These are phyloP conservation scores for Thelonectria blattea DNA, from an alignment of 2,329 filamentous ascomycete genomes.

Conservation along the genomic window DNA sequence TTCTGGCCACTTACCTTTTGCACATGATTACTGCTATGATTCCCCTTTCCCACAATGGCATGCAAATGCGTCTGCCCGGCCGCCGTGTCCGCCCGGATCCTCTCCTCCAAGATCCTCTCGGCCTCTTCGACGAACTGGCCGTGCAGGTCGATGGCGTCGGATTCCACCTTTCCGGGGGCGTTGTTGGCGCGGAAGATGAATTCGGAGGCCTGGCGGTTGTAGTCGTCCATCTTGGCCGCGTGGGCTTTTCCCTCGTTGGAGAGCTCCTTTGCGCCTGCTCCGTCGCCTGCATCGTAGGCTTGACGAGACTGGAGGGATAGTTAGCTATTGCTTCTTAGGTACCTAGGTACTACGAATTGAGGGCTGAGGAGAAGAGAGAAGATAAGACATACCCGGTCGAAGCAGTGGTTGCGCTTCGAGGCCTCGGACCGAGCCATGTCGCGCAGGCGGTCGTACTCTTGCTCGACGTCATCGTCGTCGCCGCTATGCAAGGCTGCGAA, in stretches of 20 bases:
- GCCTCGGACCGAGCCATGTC: constrained; percentile 83
- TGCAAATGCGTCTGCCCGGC: constrained; percentile 83
- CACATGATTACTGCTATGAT: constrained; percentile 80
- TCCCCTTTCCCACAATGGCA: constrained; percentile 95
- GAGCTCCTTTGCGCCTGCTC: constrained; percentile 80
- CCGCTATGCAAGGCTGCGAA: constrained; percentile 77
- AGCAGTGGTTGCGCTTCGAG: constrained; percentile 77
- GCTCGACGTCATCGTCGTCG: constrained; percentile 71
- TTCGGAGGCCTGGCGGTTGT: constrained; percentile 89
- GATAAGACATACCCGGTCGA: constrained; percentile 67
- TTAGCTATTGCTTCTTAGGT: no score
- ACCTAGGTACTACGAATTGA: constrained; percentile 15
- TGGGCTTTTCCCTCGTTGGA: constrained; percentile 87
- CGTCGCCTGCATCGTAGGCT: constrained; percentile 84
- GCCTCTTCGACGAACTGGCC: constrained; percentile 95
- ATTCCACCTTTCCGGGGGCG: constrained; percentile 71
- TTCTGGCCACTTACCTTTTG: constrained; percentile 68
- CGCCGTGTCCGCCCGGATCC: constrained; percentile 78
- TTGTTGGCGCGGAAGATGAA: constrained; percentile 98
- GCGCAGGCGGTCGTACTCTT: constrained; percentile 90
- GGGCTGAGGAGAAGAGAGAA: neutral
- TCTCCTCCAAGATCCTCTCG: constrained; percentile 84
- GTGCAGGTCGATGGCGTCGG: constrained; percentile 91
- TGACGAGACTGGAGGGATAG: constrained; percentile 72
- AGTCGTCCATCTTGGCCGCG: constrained; percentile 81